Percentiles rank a stretch among this genome's conserved stretches.
These are phyloP conservation scores for Ocimum tenuiflorum DNA, from an alignment of 257 asterid species.

Conservation along the genomic window DNA sequence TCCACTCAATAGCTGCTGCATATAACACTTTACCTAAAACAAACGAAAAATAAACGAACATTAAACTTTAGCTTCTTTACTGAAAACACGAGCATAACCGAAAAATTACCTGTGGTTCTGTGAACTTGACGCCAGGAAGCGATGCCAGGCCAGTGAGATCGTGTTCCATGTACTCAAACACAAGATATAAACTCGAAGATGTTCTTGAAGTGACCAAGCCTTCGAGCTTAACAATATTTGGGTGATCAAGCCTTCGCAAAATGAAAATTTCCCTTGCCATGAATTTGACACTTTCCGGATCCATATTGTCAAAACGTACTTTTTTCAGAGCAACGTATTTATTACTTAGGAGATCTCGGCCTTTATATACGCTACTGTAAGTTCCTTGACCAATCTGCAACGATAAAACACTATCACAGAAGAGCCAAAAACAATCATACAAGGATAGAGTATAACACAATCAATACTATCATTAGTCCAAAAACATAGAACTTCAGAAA, in stretches of 20 bases:
- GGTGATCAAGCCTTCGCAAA: conserved; percentile 81
- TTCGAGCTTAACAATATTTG: conserved; percentile 73
- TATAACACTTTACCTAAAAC: conserved; percentile 74
- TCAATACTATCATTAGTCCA: conserved; percentile 9
- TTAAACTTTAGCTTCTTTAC: not conserved
- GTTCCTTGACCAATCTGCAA: conserved; percentile 98
- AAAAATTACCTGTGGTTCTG: conserved; percentile 68
- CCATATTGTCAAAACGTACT: conserved; percentile 84
- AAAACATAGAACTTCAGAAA: too few species aligned
- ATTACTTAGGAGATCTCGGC: conserved; percentile 54
- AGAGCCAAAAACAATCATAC: conserved; percentile 29
- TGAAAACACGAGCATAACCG: not conserved
- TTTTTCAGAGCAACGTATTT: conserved; percentile 74
- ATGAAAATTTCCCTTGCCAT: conserved; percentile 95
- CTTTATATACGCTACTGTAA: conserved; percentile 83
- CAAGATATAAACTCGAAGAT: conserved; percentile 69
- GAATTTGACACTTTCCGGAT: conserved; percentile 80
- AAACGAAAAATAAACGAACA: not conserved
- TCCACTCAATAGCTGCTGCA: conserved; percentile 83
- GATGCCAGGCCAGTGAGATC: conserved; percentile 89
- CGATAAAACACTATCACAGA: conserved; percentile 37
- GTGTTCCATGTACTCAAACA: conserved; percentile 93
- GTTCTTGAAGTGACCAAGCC: conserved; percentile 73
- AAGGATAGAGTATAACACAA: not conserved
- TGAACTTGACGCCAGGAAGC: conserved; percentile 64